Conservation (phyloP, 1,284 basidiomycete genomes). For the Kalmanozyma brasiliensis region DNA sequence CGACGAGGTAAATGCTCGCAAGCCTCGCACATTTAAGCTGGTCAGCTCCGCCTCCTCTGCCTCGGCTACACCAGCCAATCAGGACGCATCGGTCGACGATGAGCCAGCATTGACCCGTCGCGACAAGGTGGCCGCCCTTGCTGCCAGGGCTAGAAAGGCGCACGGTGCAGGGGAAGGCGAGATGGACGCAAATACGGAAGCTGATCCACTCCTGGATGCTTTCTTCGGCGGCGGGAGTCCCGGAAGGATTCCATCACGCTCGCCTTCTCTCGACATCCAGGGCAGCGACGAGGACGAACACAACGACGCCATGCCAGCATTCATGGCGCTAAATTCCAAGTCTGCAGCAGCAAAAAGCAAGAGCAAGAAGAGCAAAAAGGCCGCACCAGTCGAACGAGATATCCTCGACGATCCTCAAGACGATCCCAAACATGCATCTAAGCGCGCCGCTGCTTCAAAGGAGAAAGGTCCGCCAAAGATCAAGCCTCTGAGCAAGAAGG, state of each 20-base stretch:
- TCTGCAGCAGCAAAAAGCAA: slow-evolving; percentile 4
- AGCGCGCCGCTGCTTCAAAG: slow-evolving; percentile 19
- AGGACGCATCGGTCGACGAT: slow-evolving; percentile 1
- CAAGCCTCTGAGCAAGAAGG: slow-evolving; percentile 58
- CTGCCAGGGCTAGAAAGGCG: slow-evolving; percentile 22
- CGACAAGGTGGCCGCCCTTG: slow-evolving; percentile 37
- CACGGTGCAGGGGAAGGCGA: slow-evolving; percentile 10
- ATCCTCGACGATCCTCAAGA: slow-evolving; percentile 36
- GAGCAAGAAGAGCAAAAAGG: slow-evolving; percentile 14
- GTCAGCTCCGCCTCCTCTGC: slow-evolving; percentile 22
- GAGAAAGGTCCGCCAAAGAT: slow-evolving; percentile 30
- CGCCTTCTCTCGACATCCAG: slow-evolving; percentile 38
- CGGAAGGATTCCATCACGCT: slow-evolving; percentile 17
- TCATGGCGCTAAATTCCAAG: slow-evolving; percentile 15
- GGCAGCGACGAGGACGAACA: slow-evolving; percentile 40
- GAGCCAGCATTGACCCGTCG: slow-evolving; percentile 12
- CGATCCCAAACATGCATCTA: slow-evolving; percentile 26
- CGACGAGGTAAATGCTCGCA: slow-evolving; percentile 1
- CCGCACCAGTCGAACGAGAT: slow-evolving; percentile 17
- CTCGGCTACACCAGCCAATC: slow-evolving; percentile 6
- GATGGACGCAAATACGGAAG: neutral
- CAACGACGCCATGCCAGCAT: slow-evolving; percentile 39
- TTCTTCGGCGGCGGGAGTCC: slow-evolving; percentile 25
- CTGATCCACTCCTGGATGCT: slow-evolving; percentile 26
- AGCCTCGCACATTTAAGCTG: slow-evolving; percentile 31